Conservation (phyloP, 1,284 basidiomycete genomes). For the Tilletia caries region DNA sequence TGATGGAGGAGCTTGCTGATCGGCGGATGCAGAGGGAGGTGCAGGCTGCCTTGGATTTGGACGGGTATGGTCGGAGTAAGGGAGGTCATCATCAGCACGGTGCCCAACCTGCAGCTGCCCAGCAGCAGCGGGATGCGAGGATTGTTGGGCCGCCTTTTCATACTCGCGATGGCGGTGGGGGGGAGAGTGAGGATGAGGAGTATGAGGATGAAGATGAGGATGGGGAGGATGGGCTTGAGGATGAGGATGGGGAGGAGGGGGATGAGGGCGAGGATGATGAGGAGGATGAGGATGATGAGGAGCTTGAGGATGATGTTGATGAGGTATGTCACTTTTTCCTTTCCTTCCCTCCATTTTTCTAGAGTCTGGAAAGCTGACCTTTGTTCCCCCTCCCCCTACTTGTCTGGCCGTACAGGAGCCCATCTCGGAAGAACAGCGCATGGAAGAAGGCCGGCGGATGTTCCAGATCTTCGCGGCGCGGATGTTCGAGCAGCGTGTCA, state of each 20-base stretch:
- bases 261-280: slow-evolving; percentile 55
- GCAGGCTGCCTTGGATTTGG: slow-evolving; percentile 62
- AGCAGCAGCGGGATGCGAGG: too few relatives aligned
- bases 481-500: slow-evolving; percentile 97
- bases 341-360: too few relatives aligned
- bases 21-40: slow-evolving; percentile 84
- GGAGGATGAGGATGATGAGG: slow-evolving; percentile 58
- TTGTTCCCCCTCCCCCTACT: too few relatives aligned
- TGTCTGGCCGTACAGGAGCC: slow-evolving; percentile 22
- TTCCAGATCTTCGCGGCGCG: slow-evolving; percentile 99
- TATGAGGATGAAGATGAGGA: slow-evolving; percentile 15
- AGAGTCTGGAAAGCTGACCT: too few relatives aligned
- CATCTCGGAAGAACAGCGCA: slow-evolving; percentile 70
- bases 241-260: slow-evolving; percentile 57
- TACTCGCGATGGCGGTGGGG: slow-evolving; percentile 45
- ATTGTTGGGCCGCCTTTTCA: slow-evolving; percentile 60
- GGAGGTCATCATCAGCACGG: too few relatives aligned
- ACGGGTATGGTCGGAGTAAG: neutral
- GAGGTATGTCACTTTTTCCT: too few relatives aligned
- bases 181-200: slow-evolving; percentile 56
- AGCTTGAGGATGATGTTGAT: slow-evolving; percentile 58
- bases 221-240: slow-evolving; percentile 21
- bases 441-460: slow-evolving; percentile 98
- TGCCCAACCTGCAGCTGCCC: too few relatives aligned
- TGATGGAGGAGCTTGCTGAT: slow-evolving; percentile 99